Evolutionary conservation across 352 stramenopile genomes (phyloP).

Genomic region (Vaucheria bursata): DNA sequence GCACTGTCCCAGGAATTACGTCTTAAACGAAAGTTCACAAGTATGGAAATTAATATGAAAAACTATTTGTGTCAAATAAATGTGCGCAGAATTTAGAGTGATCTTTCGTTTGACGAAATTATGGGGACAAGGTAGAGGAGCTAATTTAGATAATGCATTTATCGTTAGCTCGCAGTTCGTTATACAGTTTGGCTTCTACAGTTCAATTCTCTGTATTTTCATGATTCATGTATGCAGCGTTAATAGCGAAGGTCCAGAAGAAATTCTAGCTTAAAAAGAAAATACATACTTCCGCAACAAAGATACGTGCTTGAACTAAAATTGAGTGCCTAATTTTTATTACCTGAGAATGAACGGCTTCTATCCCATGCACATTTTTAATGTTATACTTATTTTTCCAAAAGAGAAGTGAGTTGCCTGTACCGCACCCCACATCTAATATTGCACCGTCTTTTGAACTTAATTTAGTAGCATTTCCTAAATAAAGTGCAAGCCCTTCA

Average conservation of each 20-base stretch:
- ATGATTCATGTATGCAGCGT: not conserved
- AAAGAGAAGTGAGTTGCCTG: not conserved
- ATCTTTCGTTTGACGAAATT: too few relatives aligned
- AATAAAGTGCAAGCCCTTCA: not conserved
- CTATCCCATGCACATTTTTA: not conserved
- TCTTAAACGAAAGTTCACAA: too few relatives aligned
- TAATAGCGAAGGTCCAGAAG: not conserved
- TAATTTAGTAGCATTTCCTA: not conserved
- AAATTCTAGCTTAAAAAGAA: not conserved
- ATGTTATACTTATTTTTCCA: not conserved
- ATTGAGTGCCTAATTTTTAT: not conserved
- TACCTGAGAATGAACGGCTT: conserved; percentile 1
- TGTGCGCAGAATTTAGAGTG: too few relatives aligned
- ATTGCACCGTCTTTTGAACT: not conserved
- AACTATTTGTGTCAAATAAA: too few relatives aligned
- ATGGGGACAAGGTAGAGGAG: too few relatives aligned
- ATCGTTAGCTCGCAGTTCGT: too few relatives aligned
- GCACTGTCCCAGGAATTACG: too few relatives aligned
- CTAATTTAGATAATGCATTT: too few relatives aligned
- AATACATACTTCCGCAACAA: not conserved
- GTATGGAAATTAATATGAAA: too few relatives aligned
- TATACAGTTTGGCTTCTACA: not conserved
- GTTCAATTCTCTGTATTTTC: not conserved
- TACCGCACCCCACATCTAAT: not conserved
- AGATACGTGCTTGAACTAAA: not conserved